A percentile compares a stretch with the other conserved stretches of the same genome.
These are phyloP conservation scores for Wallacemonas sp. DNA, from an alignment of 208 protist species.

Conservation along the genomic window DNA sequence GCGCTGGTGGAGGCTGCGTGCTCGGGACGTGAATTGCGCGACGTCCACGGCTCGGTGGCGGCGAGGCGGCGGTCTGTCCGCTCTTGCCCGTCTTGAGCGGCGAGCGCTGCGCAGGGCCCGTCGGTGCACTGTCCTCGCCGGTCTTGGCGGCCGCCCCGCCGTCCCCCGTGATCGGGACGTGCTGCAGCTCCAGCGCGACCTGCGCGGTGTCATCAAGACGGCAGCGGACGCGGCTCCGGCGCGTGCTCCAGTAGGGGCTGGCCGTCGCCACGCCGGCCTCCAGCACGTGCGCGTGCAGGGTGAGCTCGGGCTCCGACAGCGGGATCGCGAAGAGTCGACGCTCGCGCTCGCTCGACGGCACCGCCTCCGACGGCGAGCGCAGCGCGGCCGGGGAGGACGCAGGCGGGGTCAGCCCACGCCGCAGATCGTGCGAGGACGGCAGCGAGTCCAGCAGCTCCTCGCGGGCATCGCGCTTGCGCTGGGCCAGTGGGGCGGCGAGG, in stretches of 20 bases:
- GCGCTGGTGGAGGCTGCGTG: constrained; percentile 1
- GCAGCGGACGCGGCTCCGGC: neutral
- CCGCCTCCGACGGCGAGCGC: constrained; percentile 14
- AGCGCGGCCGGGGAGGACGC: constrained; percentile 3
- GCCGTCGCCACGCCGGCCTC: constrained; percentile 44
- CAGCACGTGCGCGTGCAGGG: constrained; percentile 59
- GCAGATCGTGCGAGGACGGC: constrained; percentile 36
- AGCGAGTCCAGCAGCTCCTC: constrained; percentile 54
- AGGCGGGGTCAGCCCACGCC: constrained; percentile 29
- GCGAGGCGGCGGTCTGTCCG: neutral
- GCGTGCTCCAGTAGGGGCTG: constrained; percentile 9
- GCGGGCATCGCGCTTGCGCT: constrained; percentile 24
- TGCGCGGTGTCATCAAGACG: constrained; percentile 30
- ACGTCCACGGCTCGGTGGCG: neutral
- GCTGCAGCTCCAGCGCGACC: constrained; percentile 51
- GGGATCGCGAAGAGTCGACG: constrained; percentile 78
- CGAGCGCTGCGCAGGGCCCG: neutral
- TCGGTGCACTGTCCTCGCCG: neutral
- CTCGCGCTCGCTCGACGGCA: constrained; percentile 23
- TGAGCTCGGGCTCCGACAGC: constrained; percentile 60
- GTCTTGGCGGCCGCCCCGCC: neutral
- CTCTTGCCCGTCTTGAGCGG: neutral
- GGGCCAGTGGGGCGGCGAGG: constrained; percentile 18
- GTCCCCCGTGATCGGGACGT: constrained; percentile 33
- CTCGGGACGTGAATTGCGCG: constrained; percentile 10